Conservation (phyloP, 495 filamentous ascomycete genomes). For the Coniosporium apollinis region DNA sequence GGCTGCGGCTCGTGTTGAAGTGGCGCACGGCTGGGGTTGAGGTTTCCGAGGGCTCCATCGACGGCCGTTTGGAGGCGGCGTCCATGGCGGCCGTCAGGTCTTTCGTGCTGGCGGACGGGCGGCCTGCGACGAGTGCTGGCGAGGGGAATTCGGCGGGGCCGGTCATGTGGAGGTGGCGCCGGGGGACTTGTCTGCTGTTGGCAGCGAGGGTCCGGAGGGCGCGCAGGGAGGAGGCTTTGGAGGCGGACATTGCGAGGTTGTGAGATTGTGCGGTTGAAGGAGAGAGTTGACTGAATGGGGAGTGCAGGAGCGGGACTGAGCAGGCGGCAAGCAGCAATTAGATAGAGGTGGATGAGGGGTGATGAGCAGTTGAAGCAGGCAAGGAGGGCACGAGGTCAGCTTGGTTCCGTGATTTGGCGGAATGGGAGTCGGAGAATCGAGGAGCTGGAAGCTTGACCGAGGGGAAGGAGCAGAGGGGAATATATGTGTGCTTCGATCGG, state of each 20-base stretch:
- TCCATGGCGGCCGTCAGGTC: conserved; percentile 18
- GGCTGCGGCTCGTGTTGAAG: conserved; percentile 42
- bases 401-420: no score
- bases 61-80: conserved; percentile 17
- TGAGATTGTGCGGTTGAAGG: no score
- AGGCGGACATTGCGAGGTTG: conserved; percentile 29
- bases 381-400: no score
- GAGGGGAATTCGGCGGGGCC: conserved; percentile 24
- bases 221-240: conserved; percentile 32
- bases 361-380: no score
- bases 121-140: conserved; percentile 18
- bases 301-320: no score
- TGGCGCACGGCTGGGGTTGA: conserved; percentile 27
- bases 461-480: no score
- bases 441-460: no score
- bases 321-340: no score
- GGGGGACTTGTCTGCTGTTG: conserved; percentile 16
- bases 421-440: no score
- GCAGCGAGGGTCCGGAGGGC: conserved; percentile 31
- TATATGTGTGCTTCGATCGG: no score
- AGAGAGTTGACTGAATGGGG: no score
- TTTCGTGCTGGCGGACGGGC: conserved; percentile 19
- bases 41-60: conserved; percentile 8
- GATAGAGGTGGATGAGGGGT: no score
- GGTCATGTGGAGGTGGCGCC: conserved; percentile 37